Evolutionary conservation across 2,329 filamentous ascomycete genomes (phyloP).

Genomic region (Penicillium sp.): DNA sequence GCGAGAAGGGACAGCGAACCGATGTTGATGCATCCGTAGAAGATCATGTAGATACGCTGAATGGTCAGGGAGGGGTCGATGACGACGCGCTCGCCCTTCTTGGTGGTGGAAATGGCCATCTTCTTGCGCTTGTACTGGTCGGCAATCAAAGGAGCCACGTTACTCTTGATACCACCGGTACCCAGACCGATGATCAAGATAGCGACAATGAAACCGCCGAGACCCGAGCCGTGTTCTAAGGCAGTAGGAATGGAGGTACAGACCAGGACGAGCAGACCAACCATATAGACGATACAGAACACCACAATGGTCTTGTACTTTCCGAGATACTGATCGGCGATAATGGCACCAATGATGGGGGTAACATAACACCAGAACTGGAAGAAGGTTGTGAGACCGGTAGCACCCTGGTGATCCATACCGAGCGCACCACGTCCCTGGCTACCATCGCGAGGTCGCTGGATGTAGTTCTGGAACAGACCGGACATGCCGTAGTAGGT

Average conservation of each 20-base stretch:
- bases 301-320: constrained; percentile 53
- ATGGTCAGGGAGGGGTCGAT: constrained; percentile 59
- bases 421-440: constrained; percentile 36
- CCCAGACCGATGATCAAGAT: constrained; percentile 58
- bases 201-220: constrained; percentile 50
- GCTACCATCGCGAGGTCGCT: constrained; percentile 34
- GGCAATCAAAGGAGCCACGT: constrained; percentile 52
- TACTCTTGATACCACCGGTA: constrained; percentile 62
- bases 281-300: constrained; percentile 52
- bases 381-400: constrained; percentile 46
- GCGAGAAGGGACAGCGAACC: constrained; percentile 60
- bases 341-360: constrained; percentile 51
- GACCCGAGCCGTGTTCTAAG: constrained; percentile 42
- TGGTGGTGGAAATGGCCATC: constrained; percentile 40
- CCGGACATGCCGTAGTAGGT: constrained; percentile 50
- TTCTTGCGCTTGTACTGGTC: constrained; percentile 57
- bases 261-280: constrained; percentile 48
- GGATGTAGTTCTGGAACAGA: constrained; percentile 51
- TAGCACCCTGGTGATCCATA: constrained; percentile 40
- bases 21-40: constrained; percentile 66
- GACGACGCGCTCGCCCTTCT: constrained; percentile 50
- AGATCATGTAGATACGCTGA: constrained; percentile 64
- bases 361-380: constrained; percentile 51
- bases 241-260: constrained; percentile 47
- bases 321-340: constrained; percentile 54